These are phyloP conservation scores for Pisolithus albus DNA, from an alignment of 768 basidiomycete species.

Conservation along the genomic window DNA sequence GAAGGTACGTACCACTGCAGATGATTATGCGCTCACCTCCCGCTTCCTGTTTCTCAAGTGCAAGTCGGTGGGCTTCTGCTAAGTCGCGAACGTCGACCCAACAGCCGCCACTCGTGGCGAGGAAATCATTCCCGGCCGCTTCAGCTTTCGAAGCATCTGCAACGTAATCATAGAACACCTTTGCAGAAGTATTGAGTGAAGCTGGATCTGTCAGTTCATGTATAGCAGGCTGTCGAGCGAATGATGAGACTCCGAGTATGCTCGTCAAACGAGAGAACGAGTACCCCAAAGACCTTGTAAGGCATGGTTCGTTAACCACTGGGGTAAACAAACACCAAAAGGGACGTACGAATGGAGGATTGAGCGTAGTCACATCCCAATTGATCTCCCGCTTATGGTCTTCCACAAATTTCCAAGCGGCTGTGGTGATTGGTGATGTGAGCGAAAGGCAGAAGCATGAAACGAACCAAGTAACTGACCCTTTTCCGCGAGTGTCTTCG, in stretches of 20 bases:
- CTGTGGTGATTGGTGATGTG: conserved; percentile 10
- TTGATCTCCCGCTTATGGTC: conserved; percentile 26
- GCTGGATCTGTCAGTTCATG: conserved; percentile 32
- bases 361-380: conserved; percentile 35
- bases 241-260: not conserved
- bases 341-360: conserved; percentile 33
- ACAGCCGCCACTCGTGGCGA: conserved; percentile 17
- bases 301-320: not conserved
- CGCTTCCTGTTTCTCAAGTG: conserved; percentile 45
- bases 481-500: conserved; percentile 61
- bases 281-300: conserved; percentile 25
- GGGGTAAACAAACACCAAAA: not conserved
- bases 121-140: conserved; percentile 18
- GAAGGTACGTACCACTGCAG: conserved; percentile 21
- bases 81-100: conserved; percentile 54
- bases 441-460: not conserved
- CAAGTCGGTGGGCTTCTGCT: conserved; percentile 45
- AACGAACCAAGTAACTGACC: conserved; percentile 22
- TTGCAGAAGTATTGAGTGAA: conserved; percentile 36
- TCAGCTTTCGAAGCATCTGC: conserved; percentile 15
- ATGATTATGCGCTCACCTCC: conserved; percentile 54
- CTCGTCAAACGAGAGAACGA: not conserved
- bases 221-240: conserved; percentile 32
- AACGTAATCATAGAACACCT: conserved; percentile 29
- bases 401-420: conserved; percentile 44